Evolutionary conservation across 495 filamentous ascomycete species (phyloP), one percentile per base, ranked within the genome.

Genomic region (Penicillium coprophilum): DNA sequence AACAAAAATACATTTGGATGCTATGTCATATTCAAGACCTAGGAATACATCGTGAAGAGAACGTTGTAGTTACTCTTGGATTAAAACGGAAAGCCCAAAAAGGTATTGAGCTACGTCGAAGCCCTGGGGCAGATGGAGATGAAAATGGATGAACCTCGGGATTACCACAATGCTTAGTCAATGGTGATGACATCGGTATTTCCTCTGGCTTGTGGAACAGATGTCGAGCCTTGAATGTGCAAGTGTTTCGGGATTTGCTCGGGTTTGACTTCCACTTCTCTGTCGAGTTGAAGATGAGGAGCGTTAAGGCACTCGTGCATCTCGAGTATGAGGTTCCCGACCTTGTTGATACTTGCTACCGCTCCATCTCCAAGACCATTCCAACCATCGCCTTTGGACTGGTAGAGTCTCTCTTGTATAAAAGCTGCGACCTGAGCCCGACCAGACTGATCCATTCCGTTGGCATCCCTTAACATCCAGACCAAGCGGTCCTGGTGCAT

Each of bases 301-400:
- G 61, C 28, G 27, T 58, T 50, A 3, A 77, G 53, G 46, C 65
- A 73, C 27, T 58, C 61, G 48, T 76, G 65, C 17, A 79, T 59
- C 51, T 69, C 66, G 13, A 47, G 49, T 12, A 82, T 48, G 11
- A 81, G 69, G 46, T 71, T 72, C 30, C 72, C 76, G n/a, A 81
- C 62, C 30, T 71, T 71, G 7, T 71, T 65, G 46, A 69, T 46
- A 8, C 66, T 54, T 11, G 76, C 71, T 38, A 76, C 66, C 46
- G 71, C 74, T 10, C 78, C 78, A 46, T 73, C 74, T 1, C 72
- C 76, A 11, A 79, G 64, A n/a, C 79, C 79, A 46, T 65, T 69
- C 79, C 79, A 82, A 19, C 76, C 77, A 32, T 77, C 60, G 34
- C 78, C 78, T 40, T 71, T 75, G 5, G 74, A 72, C 28, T 72